Evolutionary conservation across 2,329 filamentous ascomycete genomes (phyloP), one percentile per base, ranked within the genome.

Genomic region (Cladosporium sphaerospermum): DNA sequence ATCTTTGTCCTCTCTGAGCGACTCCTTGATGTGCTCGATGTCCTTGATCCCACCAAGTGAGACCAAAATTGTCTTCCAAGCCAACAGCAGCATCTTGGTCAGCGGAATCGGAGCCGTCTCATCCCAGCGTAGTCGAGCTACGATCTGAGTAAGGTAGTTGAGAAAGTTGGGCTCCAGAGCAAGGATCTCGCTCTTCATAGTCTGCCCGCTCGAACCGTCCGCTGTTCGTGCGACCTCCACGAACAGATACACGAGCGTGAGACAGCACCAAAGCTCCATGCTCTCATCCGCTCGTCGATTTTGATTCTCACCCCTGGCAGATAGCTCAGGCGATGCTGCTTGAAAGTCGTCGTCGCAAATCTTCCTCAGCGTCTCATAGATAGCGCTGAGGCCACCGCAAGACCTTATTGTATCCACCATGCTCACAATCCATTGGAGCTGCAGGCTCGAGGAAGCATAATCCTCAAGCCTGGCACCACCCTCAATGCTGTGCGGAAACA

Each of bases 51-150:
- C 88, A 23, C 93, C 93, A 67, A 97, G 93, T 1, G 87, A 79
- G 2, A 97, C 79, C 13, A 97, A 75, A 8, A 96, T 81, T 0
- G 88, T 85, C 72, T 99, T 99, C 92, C 93, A 97, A 45, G 95
- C 81, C 1, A 97, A 75, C 7, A 96, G 75, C 51, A 95, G 56
- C 62, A 70, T 67, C 57, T 72, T 73, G 14, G 57, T 66, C 59
- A 71, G 69, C 18, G 76, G 86, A 74, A 77, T 86, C 78, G 59
- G 52, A 76, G 85, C 66, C 78, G 76, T 57, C 59, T 79, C 71
- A 63, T 83, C 63, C 80, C 81, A 73, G 78, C 87, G 66, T 36
- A 78, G 54, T 45, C 70, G 71, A 7, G 71, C 70, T 31, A 78
- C 70, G n/a, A 75, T 61, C 34, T 85, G 81, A 31, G 91, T 80